Evolutionary conservation across 305 asterid genomes (phyloP).

Genomic region (Ilex paraguariensis): DNA sequence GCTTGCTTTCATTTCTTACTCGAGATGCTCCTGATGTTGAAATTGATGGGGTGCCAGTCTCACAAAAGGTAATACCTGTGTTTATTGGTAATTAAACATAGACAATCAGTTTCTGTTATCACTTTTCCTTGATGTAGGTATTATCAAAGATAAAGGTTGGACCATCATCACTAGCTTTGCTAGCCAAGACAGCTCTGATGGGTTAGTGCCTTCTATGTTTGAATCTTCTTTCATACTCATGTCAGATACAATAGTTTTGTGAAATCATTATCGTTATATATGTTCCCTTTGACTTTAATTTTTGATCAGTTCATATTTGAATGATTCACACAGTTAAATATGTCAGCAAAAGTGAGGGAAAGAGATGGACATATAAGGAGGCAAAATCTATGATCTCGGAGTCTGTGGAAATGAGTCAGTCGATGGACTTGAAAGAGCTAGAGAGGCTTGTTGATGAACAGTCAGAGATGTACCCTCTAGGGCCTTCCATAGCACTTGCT

Average conservation of each 20-base stretch:
- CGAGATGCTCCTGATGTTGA: conserved; percentile 56
- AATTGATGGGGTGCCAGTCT: conserved; percentile 51
- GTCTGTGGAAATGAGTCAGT: conserved; percentile 85
- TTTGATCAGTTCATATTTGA: not conserved
- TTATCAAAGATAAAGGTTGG: conserved; percentile 85
- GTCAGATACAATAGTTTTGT: no score
- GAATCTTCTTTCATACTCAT: not conserved
- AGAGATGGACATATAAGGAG: conserved; percentile 65
- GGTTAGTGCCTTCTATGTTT: conserved; percentile 41
- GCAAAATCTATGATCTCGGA: conserved; percentile 70
- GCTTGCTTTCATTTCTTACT: conserved; percentile 68
- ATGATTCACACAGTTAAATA: conserved; percentile 60
- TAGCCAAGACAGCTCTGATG: conserved; percentile 83
- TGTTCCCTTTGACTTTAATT: no score
- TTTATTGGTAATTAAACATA: no score
- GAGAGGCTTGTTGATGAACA: conserved; percentile 75
- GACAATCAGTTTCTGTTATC: not conserved
- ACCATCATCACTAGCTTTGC: conserved; percentile 86
- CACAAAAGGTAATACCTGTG: conserved; percentile 45
- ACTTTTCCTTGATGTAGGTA: conserved; percentile 46
- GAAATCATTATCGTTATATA: no score
- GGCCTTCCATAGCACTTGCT: conserved; percentile 89
- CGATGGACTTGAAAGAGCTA: conserved; percentile 56
- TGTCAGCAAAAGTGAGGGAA: conserved; percentile 75
- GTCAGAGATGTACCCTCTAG: conserved; percentile 85